Conservation (phyloP, 768 basidiomycete genomes). For the Collybia mongolica region DNA sequence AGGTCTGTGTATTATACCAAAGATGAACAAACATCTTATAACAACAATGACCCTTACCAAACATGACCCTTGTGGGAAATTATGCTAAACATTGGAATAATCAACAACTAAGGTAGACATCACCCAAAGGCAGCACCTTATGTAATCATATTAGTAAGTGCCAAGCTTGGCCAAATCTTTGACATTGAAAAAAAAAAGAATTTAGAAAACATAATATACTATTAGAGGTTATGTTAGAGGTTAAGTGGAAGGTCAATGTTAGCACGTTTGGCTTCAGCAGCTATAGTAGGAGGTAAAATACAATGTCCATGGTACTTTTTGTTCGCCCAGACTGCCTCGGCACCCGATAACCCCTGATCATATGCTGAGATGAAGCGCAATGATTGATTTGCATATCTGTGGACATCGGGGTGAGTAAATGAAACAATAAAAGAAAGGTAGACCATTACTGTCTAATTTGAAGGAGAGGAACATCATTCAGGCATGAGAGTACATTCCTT, state of each 20-base stretch:
- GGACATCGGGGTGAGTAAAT: neutral
- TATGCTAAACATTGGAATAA: too few species aligned
- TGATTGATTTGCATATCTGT: slow-evolving; percentile 16
- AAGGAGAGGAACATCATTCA: slow-evolving; percentile 24
- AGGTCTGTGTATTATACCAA: too few species aligned
- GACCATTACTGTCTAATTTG: slow-evolving; percentile 16
- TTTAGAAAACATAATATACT: too few species aligned
- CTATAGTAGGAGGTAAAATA: slow-evolving; percentile 8
- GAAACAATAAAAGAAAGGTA: neutral
- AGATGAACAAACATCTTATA: too few species aligned
- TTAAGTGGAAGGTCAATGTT: neutral
- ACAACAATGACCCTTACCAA: too few species aligned
- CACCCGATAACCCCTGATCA: slow-evolving; percentile 6
- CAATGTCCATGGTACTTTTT: slow-evolving; percentile 8
- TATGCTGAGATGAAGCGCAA: slow-evolving; percentile 9
- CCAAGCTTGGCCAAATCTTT: neutral
- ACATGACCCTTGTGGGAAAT: too few species aligned
- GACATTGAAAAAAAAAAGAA: neutral
- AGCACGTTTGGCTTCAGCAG: slow-evolving; percentile 2
- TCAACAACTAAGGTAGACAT: neutral
- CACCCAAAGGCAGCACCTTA: slow-evolving; percentile 1
- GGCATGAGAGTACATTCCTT: slow-evolving; percentile 22
- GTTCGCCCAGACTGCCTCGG: slow-evolving; percentile 11
- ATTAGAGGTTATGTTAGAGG: neutral
- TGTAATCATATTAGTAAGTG: neutral